Evolutionary conservation across 2,329 filamentous ascomycete species (phyloP).

Genomic region (Alternaria longipes): DNA sequence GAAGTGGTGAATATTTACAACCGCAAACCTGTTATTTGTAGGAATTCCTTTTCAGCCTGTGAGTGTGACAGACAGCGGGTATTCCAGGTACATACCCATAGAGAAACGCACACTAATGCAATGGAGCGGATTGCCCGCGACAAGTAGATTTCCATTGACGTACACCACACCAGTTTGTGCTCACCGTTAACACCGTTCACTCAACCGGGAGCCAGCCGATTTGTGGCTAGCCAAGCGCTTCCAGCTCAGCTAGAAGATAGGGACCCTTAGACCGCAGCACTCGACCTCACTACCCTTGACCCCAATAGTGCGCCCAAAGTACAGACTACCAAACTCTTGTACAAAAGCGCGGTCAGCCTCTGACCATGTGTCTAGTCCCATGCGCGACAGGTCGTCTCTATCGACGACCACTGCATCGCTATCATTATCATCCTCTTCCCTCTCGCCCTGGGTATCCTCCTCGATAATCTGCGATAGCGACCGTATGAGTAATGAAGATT

Average conservation of each 20-base stretch:
- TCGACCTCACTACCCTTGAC: slow-evolving; percentile 76
- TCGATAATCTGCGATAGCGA: slow-evolving; percentile 70
- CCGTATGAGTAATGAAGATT: slow-evolving; percentile 72
- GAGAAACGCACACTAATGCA: slow-evolving; percentile 9
- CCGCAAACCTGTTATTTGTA: not conserved
- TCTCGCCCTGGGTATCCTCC: slow-evolving; percentile 54
- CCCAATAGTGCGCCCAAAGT: slow-evolving; percentile 70
- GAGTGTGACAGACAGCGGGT: slow-evolving; percentile 11
- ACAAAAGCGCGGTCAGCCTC: slow-evolving; percentile 74
- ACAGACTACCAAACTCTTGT: slow-evolving; percentile 67
- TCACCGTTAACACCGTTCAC: slow-evolving; percentile 2
- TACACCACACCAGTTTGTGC: slow-evolving; percentile 3
- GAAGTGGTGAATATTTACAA: not conserved
- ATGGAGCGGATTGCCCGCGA: slow-evolving; percentile 1
- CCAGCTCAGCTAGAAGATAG: slow-evolving; percentile 32
- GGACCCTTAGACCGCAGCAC: slow-evolving; percentile 75
- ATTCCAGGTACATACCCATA: slow-evolving; percentile 15
- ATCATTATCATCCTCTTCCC: slow-evolving; percentile 41
- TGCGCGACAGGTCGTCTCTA: slow-evolving; percentile 70
- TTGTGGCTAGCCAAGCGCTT: slow-evolving; percentile 7
- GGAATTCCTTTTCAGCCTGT: slow-evolving; percentile 1
- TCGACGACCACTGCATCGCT: slow-evolving; percentile 62
- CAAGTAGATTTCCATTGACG: slow-evolving; percentile 5
- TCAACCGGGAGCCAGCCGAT: slow-evolving; percentile 14
- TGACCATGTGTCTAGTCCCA: slow-evolving; percentile 84